Base-by-base conservation (phyloP, 176 grass and related monocot genomes). In the Tuctoria greenei region DNA sequence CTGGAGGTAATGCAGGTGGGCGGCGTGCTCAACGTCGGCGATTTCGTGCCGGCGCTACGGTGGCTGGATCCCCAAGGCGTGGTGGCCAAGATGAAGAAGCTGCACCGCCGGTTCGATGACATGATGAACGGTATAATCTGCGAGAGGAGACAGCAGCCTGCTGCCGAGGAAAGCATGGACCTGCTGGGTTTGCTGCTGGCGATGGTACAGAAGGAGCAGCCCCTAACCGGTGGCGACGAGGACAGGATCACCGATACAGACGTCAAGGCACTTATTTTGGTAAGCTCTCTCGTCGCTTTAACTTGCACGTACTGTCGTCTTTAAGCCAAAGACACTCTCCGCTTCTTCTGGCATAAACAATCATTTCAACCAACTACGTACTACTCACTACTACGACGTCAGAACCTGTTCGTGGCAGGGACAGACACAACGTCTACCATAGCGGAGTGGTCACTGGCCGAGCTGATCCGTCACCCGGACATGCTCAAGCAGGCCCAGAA, bases 351-450 rank as follows among this genome's bases (percentile, higher is more conserved):
- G n/a, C n/a, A n/a, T n/a, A n/a, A n/a, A n/a, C n/a, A n/a, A n/a
- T n/a, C n/a, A n/a, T n/a, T n/a, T n/a, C n/a, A n/a, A n/a, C n/a
- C n/a, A n/a, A n/a, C n/a, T n/a, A n/a, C n/a, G n/a, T n/a, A n/a
- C n/a, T 31, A 31, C 3, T 41, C 39, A 41, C 6, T 10, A 41
- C 16, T 31, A 3, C 31, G 1, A 6, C 6, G 26, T 4, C 72
- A 94, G 92, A 94, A 91, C 31, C 67, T 94, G 9, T 84, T 94
- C 54, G 50, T 67, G 0, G 92, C 92, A 1, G 92, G 88, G 21
- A 91, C 88, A 0, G 92, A 95, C 82, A 95, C 88, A 4, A 81
- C 92, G 0, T 95, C 92, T 0, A 91, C 75, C 45, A 88, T 73
- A 1, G 84, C 66, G n/a, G 92, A 95, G 71, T 95, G 92, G 92